phyloP scores from a whole-genome alignment of 805 yeast species.

The Metschnikowia drakensbergensis region DNA sequence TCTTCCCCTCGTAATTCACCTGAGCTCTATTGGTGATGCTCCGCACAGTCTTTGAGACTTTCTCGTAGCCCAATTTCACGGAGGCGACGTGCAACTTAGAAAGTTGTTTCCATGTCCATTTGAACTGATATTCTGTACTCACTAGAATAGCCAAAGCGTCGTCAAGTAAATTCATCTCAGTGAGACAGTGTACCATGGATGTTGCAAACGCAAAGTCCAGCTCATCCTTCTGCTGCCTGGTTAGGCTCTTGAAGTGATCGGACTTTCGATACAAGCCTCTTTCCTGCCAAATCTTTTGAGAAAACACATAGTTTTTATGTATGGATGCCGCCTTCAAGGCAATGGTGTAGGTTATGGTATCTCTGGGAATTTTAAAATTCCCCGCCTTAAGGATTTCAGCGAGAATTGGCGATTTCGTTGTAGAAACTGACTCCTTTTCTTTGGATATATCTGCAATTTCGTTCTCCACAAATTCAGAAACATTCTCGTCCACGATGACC shows the following conservation, averaged over 20 bases:
- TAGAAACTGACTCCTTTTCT: neutral
- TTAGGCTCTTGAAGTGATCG: slow-evolving; percentile 40
- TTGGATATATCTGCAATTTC: neutral
- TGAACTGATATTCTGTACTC: slow-evolving; percentile 63
- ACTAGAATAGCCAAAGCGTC: slow-evolving; percentile 70
- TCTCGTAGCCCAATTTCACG: slow-evolving; percentile 29
- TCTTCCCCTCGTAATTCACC: slow-evolving; percentile 35
- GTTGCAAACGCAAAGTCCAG: slow-evolving; percentile 69
- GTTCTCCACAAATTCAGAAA: neutral
- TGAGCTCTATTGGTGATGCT: slow-evolving; percentile 37
- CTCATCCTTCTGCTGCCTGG: slow-evolving; percentile 34
- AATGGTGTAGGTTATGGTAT: slow-evolving; percentile 51
- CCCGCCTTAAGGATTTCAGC: slow-evolving; percentile 2
- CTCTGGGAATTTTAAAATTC: slow-evolving; percentile 18
- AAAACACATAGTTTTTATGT: slow-evolving; percentile 52
- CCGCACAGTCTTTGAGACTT: slow-evolving; percentile 27
- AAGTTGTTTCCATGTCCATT: slow-evolving; percentile 56
- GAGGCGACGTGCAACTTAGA: slow-evolving; percentile 28
- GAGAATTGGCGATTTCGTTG: slow-evolving; percentile 23
- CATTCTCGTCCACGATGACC: neutral
- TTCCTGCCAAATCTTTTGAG: slow-evolving; percentile 69
- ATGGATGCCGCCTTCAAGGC: slow-evolving; percentile 64
- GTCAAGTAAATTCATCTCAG: slow-evolving; percentile 49
- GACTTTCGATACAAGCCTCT: slow-evolving; percentile 72
- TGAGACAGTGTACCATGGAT: slow-evolving; percentile 59